phyloP scores from a whole-genome alignment of 371 early-diverging fungal genomes.

The Mucor mucedo region DNA sequence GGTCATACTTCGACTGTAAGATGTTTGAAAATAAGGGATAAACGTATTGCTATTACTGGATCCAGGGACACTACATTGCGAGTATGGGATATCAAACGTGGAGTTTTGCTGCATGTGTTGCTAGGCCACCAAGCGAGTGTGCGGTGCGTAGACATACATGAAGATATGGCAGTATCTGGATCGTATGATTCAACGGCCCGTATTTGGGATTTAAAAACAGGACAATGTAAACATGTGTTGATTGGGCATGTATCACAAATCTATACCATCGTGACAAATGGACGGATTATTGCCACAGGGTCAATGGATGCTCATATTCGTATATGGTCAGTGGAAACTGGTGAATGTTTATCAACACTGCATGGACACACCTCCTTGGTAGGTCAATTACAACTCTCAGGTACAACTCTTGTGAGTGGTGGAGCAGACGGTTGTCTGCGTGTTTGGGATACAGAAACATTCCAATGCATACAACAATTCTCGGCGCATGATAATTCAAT shows the following conservation, averaged over 20 bases:
- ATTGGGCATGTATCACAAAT: constrained; percentile 71
- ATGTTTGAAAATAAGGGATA: constrained; percentile 76
- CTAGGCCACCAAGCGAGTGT: constrained; percentile 82
- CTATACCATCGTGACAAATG: constrained; percentile 72
- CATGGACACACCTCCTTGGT: constrained; percentile 88
- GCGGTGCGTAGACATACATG: constrained; percentile 80
- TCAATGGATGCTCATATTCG: constrained; percentile 77
- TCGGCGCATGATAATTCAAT: constrained; percentile 84
- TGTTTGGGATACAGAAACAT: constrained; percentile 83
- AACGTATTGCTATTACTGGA: constrained; percentile 80
- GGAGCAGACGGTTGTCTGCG: constrained; percentile 87
- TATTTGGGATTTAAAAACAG: constrained; percentile 84
- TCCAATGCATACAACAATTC: constrained; percentile 69
- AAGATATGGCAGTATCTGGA: constrained; percentile 80
- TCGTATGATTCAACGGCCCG: constrained; percentile 90
- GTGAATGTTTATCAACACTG: constrained; percentile 57
- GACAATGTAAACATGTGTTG: constrained; percentile 67
- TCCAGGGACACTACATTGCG: constrained; percentile 87
- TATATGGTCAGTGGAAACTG: constrained; percentile 71
- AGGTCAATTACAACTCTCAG: constrained; percentile 81
- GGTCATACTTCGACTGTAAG: constrained; percentile 94
- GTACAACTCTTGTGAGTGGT: constrained; percentile 76
- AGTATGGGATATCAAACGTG: constrained; percentile 82
- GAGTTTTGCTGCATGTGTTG: constrained; percentile 62
- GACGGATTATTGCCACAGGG: constrained; percentile 71